These are phyloP conservation scores for Talaromyces islandicus DNA, from an alignment of 2,329 filamentous ascomycete species.

Conservation along the genomic window DNA sequence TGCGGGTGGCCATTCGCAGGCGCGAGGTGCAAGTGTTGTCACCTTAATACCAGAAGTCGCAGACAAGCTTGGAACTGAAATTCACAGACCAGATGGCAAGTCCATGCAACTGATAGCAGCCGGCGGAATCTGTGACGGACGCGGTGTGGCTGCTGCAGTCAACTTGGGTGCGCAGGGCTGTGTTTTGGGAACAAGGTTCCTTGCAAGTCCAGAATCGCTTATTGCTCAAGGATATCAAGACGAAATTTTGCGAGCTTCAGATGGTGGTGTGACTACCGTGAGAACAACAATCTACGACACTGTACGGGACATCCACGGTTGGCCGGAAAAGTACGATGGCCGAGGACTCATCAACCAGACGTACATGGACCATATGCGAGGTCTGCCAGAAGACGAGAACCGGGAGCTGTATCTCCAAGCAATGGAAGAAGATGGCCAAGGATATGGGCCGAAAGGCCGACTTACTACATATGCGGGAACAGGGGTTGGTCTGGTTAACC, in stretches of 20 bases:
- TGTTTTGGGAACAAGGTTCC: constrained; percentile 59
- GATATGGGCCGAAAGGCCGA: constrained; percentile 49
- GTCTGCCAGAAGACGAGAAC: constrained; percentile 36
- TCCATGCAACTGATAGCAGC: constrained; percentile 45
- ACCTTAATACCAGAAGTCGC: constrained; percentile 47
- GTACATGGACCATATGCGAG: constrained; percentile 38
- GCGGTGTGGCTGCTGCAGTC: constrained; percentile 46
- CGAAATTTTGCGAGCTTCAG: constrained; percentile 43
- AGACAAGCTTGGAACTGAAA: constrained; percentile 30
- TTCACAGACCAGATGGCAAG: constrained; percentile 6
- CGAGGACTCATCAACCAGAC: constrained; percentile 54
- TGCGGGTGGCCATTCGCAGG: constrained; percentile 50
- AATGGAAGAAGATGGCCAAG: constrained; percentile 44
- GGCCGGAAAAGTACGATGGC: constrained; percentile 54
- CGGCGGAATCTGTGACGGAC: constrained; percentile 48
- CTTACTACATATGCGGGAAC: constrained; percentile 60
- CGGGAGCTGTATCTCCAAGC: constrained; percentile 42
- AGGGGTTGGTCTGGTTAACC: constrained; percentile 53
- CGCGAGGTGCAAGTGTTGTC: constrained; percentile 40
- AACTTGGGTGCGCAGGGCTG: constrained; percentile 49
- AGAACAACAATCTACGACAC: constrained; percentile 49
- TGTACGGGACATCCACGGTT: constrained; percentile 32
- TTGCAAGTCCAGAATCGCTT: constrained; percentile 47
- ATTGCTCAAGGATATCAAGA: constrained; percentile 46
- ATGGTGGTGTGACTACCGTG: constrained; percentile 48